A percentile compares a stretch with the other conserved stretches of the same genome.
phyloP scores from a whole-genome alignment of 345 rosid genomes.

The Gossypium arboreum region DNA sequence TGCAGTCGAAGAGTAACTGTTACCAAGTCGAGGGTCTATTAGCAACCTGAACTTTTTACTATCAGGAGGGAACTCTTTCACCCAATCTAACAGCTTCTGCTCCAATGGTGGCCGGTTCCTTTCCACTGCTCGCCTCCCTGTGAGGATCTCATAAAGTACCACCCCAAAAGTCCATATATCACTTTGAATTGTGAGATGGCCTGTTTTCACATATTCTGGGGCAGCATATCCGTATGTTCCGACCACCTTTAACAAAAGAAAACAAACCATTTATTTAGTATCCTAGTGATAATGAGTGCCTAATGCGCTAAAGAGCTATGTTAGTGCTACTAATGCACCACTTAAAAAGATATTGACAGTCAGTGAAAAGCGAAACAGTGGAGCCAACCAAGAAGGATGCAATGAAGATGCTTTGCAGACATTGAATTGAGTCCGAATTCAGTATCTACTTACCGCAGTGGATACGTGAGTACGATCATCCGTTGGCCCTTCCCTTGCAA shows the following conservation, averaged over 20 bases:
- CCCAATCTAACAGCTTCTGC: conserved; percentile 87
- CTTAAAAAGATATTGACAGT: neutral
- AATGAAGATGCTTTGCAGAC: neutral
- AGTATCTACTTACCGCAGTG: conserved; percentile 52
- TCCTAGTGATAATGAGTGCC: neutral
- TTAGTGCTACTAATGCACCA: neutral
- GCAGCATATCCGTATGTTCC: conserved; percentile 97
- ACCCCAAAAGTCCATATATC: conserved; percentile 90
- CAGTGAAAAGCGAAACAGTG: neutral
- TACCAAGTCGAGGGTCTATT: conserved; percentile 66
- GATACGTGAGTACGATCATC: conserved; percentile 81
- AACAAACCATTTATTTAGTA: neutral
- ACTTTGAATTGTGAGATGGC: conserved; percentile 65
- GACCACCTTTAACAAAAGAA: conserved; percentile 48
- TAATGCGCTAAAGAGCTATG: neutral
- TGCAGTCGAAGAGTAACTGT: conserved; percentile 38
- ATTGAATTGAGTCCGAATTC: neutral
- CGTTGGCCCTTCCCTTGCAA: conserved; percentile 92
- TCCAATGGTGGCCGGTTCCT: conserved; percentile 55
- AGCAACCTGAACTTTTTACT: conserved; percentile 67
- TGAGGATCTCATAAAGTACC: conserved; percentile 87
- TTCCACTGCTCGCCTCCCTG: conserved; percentile 77
- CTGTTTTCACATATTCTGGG: conserved; percentile 84
- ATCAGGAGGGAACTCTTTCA: conserved; percentile 65
- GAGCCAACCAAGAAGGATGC: conserved; percentile 12